Conservation (phyloP, 495 filamentous ascomycete genomes). For the Pseudotulostoma volvatum region DNA sequence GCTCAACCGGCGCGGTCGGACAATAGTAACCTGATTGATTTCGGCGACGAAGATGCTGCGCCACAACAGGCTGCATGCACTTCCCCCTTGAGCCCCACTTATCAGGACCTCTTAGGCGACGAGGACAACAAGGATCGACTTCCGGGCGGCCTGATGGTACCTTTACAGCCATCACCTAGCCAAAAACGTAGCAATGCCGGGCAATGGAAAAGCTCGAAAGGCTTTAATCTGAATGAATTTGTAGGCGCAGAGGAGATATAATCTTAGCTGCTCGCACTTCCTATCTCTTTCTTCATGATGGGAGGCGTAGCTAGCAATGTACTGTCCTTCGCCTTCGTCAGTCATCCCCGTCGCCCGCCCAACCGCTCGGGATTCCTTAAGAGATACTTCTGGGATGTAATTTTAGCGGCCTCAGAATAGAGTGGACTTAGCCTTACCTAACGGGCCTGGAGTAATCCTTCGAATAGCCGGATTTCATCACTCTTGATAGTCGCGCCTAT, state of each 20-base stretch:
- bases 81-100: background rate
- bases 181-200: slow-evolving; percentile 9
- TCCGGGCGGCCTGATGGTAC: slow-evolving; percentile 1
- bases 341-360: too few relatives aligned
- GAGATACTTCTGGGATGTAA: too few relatives aligned
- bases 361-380: too few relatives aligned
- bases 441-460: too few relatives aligned
- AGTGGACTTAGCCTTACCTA: too few relatives aligned
- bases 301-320: too few relatives aligned
- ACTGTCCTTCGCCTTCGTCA: too few relatives aligned
- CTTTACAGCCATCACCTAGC: background rate
- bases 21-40: slow-evolving; percentile 20
- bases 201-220: slow-evolving; percentile 32
- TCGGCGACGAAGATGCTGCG: slow-evolving; percentile 11
- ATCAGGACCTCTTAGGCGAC: slow-evolving; percentile 2
- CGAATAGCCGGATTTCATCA: too few relatives aligned
- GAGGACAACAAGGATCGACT: slow-evolving; percentile 4
- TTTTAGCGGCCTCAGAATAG: too few relatives aligned
- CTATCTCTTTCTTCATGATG: too few relatives aligned
- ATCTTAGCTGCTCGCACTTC: too few relatives aligned
- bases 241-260: slow-evolving; percentile 36
- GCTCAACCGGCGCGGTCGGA: slow-evolving; percentile 5
- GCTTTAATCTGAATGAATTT: slow-evolving; percentile 36
- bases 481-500: too few relatives aligned
- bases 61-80: slow-evolving; percentile 2